Evolutionary conservation across 306 rosid species (phyloP).

Genomic region (Dryas octopetala): DNA sequence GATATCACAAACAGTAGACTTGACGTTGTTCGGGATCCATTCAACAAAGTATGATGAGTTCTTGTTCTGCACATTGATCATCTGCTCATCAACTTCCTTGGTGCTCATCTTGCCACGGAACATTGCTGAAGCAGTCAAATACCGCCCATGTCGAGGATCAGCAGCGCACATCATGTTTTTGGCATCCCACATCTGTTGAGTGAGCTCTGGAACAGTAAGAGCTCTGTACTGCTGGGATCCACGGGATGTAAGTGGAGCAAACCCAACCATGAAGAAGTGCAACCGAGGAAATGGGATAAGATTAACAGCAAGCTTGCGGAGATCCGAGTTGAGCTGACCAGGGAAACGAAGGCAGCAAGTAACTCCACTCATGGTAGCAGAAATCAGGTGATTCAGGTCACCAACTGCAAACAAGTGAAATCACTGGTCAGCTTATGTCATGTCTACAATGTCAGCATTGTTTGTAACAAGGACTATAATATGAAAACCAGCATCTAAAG

Average conservation of each 20-base stretch:
- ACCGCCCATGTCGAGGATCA: constrained; percentile 71
- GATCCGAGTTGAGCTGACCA: constrained; percentile 69
- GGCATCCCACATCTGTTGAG: constrained; percentile 79
- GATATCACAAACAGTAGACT: constrained; percentile 67
- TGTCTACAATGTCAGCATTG: not conserved
- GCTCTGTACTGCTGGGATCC: constrained; percentile 74
- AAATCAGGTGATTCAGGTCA: constrained; percentile 60
- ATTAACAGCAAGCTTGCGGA: constrained; percentile 68
- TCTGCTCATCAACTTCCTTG: constrained; percentile 70
- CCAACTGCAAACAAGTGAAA: constrained; percentile 45
- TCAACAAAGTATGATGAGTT: constrained; percentile 70
- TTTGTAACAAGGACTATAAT: not conserved
- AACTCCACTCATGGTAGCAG: constrained; percentile 76
- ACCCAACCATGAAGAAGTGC: constrained; percentile 75
- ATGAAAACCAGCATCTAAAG: not conserved
- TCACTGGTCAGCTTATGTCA: not conserved
- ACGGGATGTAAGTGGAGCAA: constrained; percentile 71
- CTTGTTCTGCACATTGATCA: constrained; percentile 72
- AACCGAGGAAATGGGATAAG: constrained; percentile 67
- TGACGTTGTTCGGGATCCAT: constrained; percentile 75
- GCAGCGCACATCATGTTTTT: constrained; percentile 81
- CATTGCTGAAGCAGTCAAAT: constrained; percentile 73
- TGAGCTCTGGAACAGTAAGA: constrained; percentile 65
- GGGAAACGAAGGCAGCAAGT: constrained; percentile 73
- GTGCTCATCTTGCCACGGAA: constrained; percentile 83